A percentile compares a stretch with the other conserved stretches of the same genome.
Evolutionary conservation across 2,329 filamentous ascomycete species (phyloP).

Genomic region (Calonectria henricotiae): DNA sequence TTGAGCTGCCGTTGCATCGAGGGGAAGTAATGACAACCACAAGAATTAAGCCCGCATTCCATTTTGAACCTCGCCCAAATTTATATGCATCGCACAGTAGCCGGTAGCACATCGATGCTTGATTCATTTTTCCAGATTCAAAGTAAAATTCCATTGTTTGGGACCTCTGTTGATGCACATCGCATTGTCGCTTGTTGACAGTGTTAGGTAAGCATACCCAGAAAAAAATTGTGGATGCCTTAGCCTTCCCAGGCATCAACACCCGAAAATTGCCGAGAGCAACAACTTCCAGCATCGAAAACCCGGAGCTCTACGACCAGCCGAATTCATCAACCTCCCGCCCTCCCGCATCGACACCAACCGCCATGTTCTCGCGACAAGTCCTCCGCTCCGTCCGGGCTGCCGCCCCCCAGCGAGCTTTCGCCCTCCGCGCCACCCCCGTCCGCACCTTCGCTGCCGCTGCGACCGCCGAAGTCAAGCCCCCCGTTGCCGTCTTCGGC

Average conservation of each 20-base stretch:
- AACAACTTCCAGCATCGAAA: constrained; percentile 58
- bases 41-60: constrained; percentile 17
- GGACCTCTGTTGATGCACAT: background rate
- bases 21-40: constrained; percentile 5
- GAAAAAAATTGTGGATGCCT: constrained; percentile 59
- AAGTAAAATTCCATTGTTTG: background rate
- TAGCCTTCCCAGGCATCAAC: constrained; percentile 59
- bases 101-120: background rate
- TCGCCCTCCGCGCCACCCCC: constrained; percentile 64
- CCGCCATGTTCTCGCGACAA: constrained; percentile 74
- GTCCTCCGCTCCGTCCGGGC: constrained; percentile 71
- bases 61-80: background rate
- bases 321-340: constrained; percentile 44
- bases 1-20: constrained; percentile 5
- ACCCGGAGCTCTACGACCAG: constrained; percentile 52
- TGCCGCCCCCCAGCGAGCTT: constrained; percentile 74
- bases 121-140: background rate
- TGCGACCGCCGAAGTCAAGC: constrained; percentile 79
- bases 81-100: background rate
- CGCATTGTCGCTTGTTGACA: background rate
- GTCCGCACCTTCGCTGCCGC: constrained; percentile 87
- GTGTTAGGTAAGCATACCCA: constrained; percentile 52
- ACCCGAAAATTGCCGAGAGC: constrained; percentile 63
- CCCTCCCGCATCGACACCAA: constrained; percentile 41
- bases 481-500: constrained; percentile 93